Conservation (phyloP, 805 yeast genomes). For the Schizosaccharomyces osmophilus region DNA sequence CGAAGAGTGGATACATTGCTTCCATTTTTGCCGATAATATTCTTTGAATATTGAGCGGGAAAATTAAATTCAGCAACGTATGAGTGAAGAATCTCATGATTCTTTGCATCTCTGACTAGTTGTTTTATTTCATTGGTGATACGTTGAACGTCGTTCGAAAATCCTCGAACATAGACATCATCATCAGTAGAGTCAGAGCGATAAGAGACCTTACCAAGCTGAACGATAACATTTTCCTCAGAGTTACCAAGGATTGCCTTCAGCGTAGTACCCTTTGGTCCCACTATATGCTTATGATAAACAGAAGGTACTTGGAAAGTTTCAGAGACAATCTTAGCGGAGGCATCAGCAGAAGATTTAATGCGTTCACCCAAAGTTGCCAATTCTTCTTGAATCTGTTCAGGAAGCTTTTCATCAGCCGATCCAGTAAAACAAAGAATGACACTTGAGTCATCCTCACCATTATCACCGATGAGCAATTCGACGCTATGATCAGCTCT, state of each 20-base stretch:
- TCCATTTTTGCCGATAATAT: constrained; percentile 81
- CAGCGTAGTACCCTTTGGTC: constrained; percentile 38
- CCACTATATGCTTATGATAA: constrained; percentile 35
- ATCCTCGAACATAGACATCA: constrained; percentile 45
- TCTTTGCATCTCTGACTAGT: constrained; percentile 31
- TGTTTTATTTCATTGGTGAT: constrained; percentile 28
- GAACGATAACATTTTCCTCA: constrained; percentile 16
- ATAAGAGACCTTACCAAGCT: constrained; percentile 13
- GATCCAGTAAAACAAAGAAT: constrained; percentile 29
- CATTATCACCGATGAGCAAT: constrained; percentile 26
- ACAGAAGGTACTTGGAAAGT: constrained; percentile 27
- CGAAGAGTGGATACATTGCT: constrained; percentile 40
- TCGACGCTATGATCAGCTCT: constrained; percentile 22
- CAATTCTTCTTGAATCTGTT: neutral
- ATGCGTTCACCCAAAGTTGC: neutral
- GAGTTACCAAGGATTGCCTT: constrained; percentile 18
- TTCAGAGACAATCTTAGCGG: constrained; percentile 16
- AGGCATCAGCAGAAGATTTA: neutral
- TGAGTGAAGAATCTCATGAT: constrained; percentile 23
- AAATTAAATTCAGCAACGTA: constrained; percentile 27
- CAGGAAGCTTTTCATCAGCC: constrained; percentile 26
- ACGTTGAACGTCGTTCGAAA: constrained; percentile 31
- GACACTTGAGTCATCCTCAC: constrained; percentile 18
- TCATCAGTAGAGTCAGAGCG: constrained; percentile 19
- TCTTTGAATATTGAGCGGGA: constrained; percentile 43